Evolutionary conservation across 371 early-diverging fungal species (phyloP).

Genomic region (Entomophthora muscae): DNA sequence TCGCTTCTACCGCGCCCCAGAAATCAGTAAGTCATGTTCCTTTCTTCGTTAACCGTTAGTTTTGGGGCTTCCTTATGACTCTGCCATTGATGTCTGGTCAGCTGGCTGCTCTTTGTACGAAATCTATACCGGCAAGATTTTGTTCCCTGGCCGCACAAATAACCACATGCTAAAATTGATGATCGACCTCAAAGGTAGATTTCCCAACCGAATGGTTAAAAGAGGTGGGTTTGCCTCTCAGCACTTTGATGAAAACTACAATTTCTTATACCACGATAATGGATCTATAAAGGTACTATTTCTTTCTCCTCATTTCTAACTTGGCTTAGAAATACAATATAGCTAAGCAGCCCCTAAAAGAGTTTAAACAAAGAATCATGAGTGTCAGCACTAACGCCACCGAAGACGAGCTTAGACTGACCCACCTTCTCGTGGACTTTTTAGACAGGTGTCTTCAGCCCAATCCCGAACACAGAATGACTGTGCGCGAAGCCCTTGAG

Average conservation of each 20-base stretch:
- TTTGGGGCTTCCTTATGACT: constrained; percentile 74
- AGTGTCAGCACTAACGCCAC: constrained; percentile 26
- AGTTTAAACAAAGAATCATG: constrained; percentile 47
- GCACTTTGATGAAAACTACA: constrained; percentile 72
- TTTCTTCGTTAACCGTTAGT: constrained; percentile 20
- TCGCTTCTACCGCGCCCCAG: constrained; percentile 98
- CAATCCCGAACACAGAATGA: constrained; percentile 80
- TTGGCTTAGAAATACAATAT: not conserved
- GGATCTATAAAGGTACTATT: constrained; percentile 23
- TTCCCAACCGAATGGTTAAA: constrained; percentile 62
- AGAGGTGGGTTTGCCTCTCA: constrained; percentile 57
- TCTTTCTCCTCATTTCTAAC: not conserved
- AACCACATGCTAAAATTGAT: constrained; percentile 90
- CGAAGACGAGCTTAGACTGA: constrained; percentile 28
- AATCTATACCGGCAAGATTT: constrained; percentile 80
- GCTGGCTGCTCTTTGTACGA: constrained; percentile 97
- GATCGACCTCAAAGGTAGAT: constrained; percentile 84
- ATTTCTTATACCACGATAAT: constrained; percentile 38
- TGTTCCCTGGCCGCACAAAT: constrained; percentile 86
- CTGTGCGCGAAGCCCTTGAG: constrained; percentile 76
- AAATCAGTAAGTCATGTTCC: constrained; percentile 55
- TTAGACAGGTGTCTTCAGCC: constrained; percentile 68
- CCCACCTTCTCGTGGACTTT: constrained; percentile 53
- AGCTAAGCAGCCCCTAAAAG: constrained; percentile 38
- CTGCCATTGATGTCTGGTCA: constrained; percentile 93